Evolutionary conservation across 2,329 filamentous ascomycete genomes (phyloP), one percentile per base, ranked within the genome.

Genomic region (Colletotrichum sp.): DNA sequence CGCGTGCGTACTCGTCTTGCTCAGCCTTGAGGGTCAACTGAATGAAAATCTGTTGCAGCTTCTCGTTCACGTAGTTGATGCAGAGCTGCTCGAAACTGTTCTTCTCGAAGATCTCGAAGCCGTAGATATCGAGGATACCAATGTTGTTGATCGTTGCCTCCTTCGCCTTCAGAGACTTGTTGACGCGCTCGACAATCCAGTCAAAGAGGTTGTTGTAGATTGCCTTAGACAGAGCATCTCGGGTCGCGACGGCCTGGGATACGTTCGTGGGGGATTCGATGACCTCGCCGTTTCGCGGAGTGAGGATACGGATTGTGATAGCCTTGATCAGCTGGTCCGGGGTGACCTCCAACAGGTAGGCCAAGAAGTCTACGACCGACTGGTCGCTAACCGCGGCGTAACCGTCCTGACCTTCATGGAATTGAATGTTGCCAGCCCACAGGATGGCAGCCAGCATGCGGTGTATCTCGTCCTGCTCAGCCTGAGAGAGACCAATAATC

Each of bases 41-140:
- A 79, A 99, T 99, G 83, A 99, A 99, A 81, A 99, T 98, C 83
- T 99, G 97, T 85, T 99, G 97, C 73, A 99, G 88, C 86, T 99
- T 99, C 87, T 99, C 97, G 85, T 99, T 99, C 82, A 98, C 97
- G 82, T 98, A 99, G 88, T 99, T 99, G 90, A 99, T 99, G 86
- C 97, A 99, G 9, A 99, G 91, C 85, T 99, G 97, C 84, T 99
- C 97, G 81, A 99, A 99, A 78, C 95, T 98, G 88, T 99, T 99
- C 87, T 96, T 97, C 83, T 99, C 97, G 79, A 99, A 99, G 79
- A 99, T 99, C 83, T 99, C 97, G 82, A 99, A 99, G 4, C 97
- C 97, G 83, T 99, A 99, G 79, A 99, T 99, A 89, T 99, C 97
- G 79, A 99, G 90, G 82, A 99, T 98, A 82, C 97, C 97, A 79